These are phyloP conservation scores for Paramecium octaurelia DNA, from an alignment of 73 alveolate genomes.

Conservation along the genomic window DNA sequence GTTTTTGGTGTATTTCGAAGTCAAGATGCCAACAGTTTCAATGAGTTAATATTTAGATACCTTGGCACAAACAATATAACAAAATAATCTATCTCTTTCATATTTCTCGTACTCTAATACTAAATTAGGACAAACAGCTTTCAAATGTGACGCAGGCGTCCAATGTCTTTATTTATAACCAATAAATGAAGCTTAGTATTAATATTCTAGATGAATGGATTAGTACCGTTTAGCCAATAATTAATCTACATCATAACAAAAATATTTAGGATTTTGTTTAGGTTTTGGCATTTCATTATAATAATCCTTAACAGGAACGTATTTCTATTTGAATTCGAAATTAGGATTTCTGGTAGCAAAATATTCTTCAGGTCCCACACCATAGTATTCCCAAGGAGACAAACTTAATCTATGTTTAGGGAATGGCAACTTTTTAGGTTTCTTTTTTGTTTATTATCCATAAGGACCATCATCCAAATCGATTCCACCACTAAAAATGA, in stretches of 20 bases:
- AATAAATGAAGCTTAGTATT: background rate
- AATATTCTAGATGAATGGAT: background rate
- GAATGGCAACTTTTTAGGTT: background rate
- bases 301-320: constrained; percentile 14
- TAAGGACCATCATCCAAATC: constrained; percentile 55
- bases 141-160: constrained; percentile 21
- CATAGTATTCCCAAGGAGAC: constrained; percentile 49
- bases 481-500: constrained; percentile 9
- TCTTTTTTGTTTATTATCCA: background rate
- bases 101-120: constrained; percentile 1
- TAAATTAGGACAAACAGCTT: background rate
- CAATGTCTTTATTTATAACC: constrained; percentile 43
- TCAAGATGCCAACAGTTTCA: background rate
- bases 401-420: constrained; percentile 41
- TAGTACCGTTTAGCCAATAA: constrained; percentile 6
- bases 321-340: background rate
- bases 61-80: background rate
- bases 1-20: background rate
- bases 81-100: constrained; percentile 27
- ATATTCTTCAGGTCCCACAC: constrained; percentile 43
- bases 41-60: background rate
- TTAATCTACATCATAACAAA: constrained; percentile 7
- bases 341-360: constrained; percentile 43
- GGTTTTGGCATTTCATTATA: constrained; percentile 46
- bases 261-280: constrained; percentile 31